Evolutionary conservation across 768 basidiomycete species (phyloP).

Genomic region (Hypsizygus marmoreus): DNA sequence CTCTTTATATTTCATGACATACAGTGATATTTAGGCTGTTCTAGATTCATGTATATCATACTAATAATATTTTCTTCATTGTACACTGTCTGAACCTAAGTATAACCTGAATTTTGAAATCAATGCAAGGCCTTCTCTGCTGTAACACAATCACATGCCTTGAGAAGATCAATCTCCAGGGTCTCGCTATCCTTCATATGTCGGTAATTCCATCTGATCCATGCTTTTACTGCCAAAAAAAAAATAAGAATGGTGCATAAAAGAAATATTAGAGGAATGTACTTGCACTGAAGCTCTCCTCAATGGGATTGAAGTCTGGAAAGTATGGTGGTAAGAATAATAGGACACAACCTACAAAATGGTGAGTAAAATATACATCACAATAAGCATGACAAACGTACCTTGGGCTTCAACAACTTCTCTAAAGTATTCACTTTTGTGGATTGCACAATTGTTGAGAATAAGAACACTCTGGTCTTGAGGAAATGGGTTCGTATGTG

Average conservation of each 20-base stretch:
- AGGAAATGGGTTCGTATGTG: too few species aligned
- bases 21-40: background rate
- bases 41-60: background rate
- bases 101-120: conserved; percentile 26
- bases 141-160: conserved; percentile 25
- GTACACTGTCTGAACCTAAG: background rate
- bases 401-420: conserved; percentile 28
- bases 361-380: conserved; percentile 22
- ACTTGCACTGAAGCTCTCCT: too few species aligned
- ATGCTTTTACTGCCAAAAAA: conserved; percentile 26
- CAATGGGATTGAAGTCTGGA: conserved; percentile 37
- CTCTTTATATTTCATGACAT: background rate
- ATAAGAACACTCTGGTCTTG: too few species aligned
- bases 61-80: background rate
- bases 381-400: conserved; percentile 37
- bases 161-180: conserved; percentile 19
- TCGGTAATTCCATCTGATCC: conserved; percentile 23
- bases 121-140: conserved; percentile 26
- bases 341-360: conserved; percentile 19
- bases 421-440: too few species aligned
- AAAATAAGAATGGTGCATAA: background rate
- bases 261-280: conserved; percentile 23
- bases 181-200: too few species aligned
- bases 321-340: conserved; percentile 35
- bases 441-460: too few species aligned